These are phyloP conservation scores for Penicillium diatomitis DNA, from an alignment of 495 filamentous ascomycete genomes.

Conservation along the genomic window DNA sequence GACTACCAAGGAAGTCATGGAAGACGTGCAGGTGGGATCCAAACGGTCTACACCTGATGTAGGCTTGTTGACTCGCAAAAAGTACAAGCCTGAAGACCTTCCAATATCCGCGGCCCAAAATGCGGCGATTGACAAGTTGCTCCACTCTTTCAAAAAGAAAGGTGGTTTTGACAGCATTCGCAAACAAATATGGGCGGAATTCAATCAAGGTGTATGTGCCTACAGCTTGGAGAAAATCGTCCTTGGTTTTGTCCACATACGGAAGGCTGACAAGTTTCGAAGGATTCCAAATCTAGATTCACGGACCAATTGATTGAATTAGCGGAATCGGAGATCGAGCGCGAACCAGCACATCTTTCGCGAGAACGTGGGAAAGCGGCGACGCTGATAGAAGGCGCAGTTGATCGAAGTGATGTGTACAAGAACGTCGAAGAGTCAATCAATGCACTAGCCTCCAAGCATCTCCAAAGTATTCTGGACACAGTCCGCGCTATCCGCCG, in stretches of 20 bases:
- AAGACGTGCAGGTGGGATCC: slow-evolving; percentile 17
- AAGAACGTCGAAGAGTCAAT: slow-evolving; percentile 60
- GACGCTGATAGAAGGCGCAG: slow-evolving; percentile 75
- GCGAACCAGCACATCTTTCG: slow-evolving; percentile 65
- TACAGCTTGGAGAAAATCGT: background rate
- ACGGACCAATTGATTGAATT: slow-evolving; percentile 58
- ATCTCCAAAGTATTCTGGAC: slow-evolving; percentile 52
- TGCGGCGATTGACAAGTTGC: slow-evolving; percentile 64
- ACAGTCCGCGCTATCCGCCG: slow-evolving; percentile 60
- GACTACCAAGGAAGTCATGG: slow-evolving; percentile 33
- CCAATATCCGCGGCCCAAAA: slow-evolving; percentile 65
- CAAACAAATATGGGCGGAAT: slow-evolving; percentile 72
- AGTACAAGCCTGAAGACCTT: slow-evolving; percentile 77
- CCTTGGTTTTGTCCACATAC: background rate
- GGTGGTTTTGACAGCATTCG: slow-evolving; percentile 79
- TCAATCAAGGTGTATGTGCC: slow-evolving; percentile 59
- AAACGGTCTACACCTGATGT: slow-evolving; percentile 26
- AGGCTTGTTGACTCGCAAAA: slow-evolving; percentile 44
- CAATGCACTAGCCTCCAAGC: slow-evolving; percentile 55
- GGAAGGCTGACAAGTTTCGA: slow-evolving; percentile 10
- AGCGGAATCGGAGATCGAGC: slow-evolving; percentile 73
- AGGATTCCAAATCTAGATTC: slow-evolving; percentile 63
- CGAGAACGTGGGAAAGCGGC: slow-evolving; percentile 73
- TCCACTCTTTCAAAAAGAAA: slow-evolving; percentile 83
- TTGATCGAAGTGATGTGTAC: slow-evolving; percentile 75